Evolutionary conservation across 1,139 yeast species (phyloP), one percentile per base, ranked within the genome.

Genomic region (Candida glucosophila): DNA sequence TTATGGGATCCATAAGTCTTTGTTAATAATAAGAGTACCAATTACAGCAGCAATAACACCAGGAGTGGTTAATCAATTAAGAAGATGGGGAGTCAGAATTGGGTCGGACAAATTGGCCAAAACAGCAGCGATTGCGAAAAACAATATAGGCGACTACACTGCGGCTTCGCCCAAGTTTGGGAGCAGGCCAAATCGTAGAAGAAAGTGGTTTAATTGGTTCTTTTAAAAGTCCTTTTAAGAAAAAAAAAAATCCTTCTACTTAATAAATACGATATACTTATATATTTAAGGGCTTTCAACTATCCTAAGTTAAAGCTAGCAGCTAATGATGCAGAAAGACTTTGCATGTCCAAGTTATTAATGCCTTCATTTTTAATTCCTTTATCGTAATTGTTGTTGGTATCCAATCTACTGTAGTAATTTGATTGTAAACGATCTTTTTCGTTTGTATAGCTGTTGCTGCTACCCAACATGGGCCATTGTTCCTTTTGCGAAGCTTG

Each of bases 11-110:
- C 98, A 90, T 60, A 90, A 92, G 57, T 73, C 92, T 5, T 64
- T 88, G 35, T 69, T 79, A 8, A 73, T 90, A 38, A 67, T 85
- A 22, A 69, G 99, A 37, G 58, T 90, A 6, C 98, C 99, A 8
- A 53, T 86, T 21, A 79, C 96, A 1, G 96, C 96, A 0, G 95
- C 95, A 5, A 70, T 88, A 12, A 86, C 97, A 0, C 99, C 98
- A 2, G 51, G 74, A 4, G 67, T 85, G 2, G 95, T 85, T 10
- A 63, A 55, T 30, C 46, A 59, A 19, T 64, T 88, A 36, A 71
- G 82, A 35, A 52, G 63, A 15, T 74, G 86, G 86, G 96, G 96
- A 1, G 82, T 82, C 55, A 74, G 78, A 31, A 69, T 85, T 30
- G 90, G 90, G 4, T 63, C 67, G 13, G 65, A 58, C 28, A 57